A percentile compares a stretch with the other conserved stretches of the same genome.
phyloP scores from a whole-genome alignment of 345 rosid genomes.

The Lenwebbia sp. region DNA sequence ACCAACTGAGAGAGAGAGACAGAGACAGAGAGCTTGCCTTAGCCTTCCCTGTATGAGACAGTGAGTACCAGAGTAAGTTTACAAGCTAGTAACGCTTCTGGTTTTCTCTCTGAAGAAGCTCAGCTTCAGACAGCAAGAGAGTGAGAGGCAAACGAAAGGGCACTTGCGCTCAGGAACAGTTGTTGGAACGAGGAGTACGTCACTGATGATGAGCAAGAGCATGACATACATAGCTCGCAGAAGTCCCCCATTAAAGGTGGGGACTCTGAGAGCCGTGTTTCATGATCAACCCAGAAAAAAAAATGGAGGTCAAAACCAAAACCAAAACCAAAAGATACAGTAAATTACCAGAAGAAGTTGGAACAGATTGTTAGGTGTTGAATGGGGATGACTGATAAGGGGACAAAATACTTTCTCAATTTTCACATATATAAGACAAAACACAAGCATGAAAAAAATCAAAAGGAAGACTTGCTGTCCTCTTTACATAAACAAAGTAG shows the following conservation, averaged over 20 bases:
- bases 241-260: neutral
- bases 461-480: neutral
- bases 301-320: neutral
- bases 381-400: neutral
- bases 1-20: neutral
- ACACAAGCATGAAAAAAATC: neutral
- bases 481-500: neutral
- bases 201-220: neutral
- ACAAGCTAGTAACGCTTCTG: neutral
- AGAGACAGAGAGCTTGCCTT: neutral
- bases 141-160: neutral
- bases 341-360: neutral
- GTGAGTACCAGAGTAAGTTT: neutral
- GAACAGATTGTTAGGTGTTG: neutral
- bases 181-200: neutral
- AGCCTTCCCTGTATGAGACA: neutral
- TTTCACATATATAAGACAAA: neutral
- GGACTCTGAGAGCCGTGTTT: neutral
- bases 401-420: neutral
- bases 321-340: neutral
- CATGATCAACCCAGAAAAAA: neutral
- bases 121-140: neutral
- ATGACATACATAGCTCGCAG: neutral
- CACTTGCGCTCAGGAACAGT: neutral
- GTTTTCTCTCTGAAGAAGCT: neutral